phyloP scores from a whole-genome alignment of 1,284 basidiomycete genomes.

The Malassezia pachydermatis region DNA sequence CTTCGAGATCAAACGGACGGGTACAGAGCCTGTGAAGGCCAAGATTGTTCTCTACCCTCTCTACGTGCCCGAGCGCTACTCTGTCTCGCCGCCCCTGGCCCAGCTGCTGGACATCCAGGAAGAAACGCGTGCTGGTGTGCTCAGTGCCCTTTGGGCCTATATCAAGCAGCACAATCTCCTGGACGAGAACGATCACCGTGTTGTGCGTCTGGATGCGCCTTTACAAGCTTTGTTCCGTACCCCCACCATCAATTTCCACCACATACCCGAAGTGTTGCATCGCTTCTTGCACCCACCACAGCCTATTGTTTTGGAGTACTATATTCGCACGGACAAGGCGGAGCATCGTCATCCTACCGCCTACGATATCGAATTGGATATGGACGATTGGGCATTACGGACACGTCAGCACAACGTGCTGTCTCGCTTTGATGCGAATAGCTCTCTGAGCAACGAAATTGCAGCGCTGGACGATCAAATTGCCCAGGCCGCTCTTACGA shows the following conservation, averaged over 20 bases:
- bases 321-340: conserved; percentile 48
- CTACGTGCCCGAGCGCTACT: conserved; percentile 77
- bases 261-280: conserved; percentile 75
- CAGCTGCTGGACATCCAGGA: conserved; percentile 70
- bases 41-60: conserved; percentile 72
- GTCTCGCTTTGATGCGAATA: conserved; percentile 60
- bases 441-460: conserved; percentile 55
- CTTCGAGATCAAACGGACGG: conserved; percentile 73
- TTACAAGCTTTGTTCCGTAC: conserved; percentile 36
- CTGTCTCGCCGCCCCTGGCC: conserved; percentile 67
- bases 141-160: conserved; percentile 82
- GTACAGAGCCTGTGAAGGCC: conserved; percentile 65
- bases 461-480: conserved; percentile 64
- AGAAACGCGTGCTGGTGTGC: conserved; percentile 69
- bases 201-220: conserved; percentile 62
- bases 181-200: conserved; percentile 74
- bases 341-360: conserved; percentile 52
- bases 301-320: conserved; percentile 73
- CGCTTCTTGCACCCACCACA: conserved; percentile 67
- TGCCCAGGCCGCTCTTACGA: conserved; percentile 51
- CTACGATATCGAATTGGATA: conserved; percentile 80
- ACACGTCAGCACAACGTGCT: conserved; percentile 65
- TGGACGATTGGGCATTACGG: conserved; percentile 70
- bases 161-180: conserved; percentile 77
- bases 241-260: conserved; percentile 64